Evolutionary conservation across 1,284 basidiomycete species (phyloP).

Genomic region (Trichosporon sp.): DNA sequence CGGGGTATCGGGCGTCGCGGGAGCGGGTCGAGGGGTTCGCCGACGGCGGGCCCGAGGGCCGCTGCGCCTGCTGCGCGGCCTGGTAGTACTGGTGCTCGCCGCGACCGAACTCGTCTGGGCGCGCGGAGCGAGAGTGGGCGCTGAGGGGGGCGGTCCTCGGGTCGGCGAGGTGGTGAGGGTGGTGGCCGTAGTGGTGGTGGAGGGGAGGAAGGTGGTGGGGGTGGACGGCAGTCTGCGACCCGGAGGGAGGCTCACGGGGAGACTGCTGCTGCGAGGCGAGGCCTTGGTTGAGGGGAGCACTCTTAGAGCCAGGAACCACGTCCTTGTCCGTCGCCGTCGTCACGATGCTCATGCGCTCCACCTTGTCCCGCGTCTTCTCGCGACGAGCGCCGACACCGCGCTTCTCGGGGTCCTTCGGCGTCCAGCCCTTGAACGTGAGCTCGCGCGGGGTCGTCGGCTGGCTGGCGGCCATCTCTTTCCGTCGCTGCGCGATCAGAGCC

Average conservation of each 20-base stretch:
- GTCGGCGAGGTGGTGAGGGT: constrained; percentile 31
- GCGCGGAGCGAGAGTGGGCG: constrained; percentile 19
- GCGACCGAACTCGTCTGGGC: constrained; percentile 35
- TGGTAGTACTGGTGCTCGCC: constrained; percentile 28
- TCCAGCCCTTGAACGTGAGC: constrained; percentile 45
- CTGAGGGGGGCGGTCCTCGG: constrained; percentile 36
- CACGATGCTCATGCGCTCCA: constrained; percentile 43
- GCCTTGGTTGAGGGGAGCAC: constrained; percentile 42
- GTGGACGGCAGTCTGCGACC: constrained; percentile 37
- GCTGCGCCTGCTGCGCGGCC: constrained; percentile 13
- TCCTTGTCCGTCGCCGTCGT: constrained; percentile 38
- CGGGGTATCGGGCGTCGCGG: constrained; percentile 6
- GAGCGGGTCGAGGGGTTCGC: constrained; percentile 5
- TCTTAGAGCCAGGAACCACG: constrained; percentile 40
- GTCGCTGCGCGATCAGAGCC: constrained; percentile 43
- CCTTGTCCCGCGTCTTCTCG: constrained; percentile 46
- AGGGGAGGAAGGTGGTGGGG: constrained; percentile 36
- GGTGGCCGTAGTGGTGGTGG: constrained; percentile 14
- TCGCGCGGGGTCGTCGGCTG: constrained; percentile 40
- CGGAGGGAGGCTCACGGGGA: constrained; percentile 37
- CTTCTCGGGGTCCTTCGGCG: constrained; percentile 35
- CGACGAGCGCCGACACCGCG: constrained; percentile 37
- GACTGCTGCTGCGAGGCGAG: constrained; percentile 40
- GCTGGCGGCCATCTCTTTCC: constrained; percentile 35
- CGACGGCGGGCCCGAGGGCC: constrained; percentile 8